Evolutionary conservation across 2,329 filamentous ascomycete genomes (phyloP).

Genomic region (Pestalotiopsis sp.): DNA sequence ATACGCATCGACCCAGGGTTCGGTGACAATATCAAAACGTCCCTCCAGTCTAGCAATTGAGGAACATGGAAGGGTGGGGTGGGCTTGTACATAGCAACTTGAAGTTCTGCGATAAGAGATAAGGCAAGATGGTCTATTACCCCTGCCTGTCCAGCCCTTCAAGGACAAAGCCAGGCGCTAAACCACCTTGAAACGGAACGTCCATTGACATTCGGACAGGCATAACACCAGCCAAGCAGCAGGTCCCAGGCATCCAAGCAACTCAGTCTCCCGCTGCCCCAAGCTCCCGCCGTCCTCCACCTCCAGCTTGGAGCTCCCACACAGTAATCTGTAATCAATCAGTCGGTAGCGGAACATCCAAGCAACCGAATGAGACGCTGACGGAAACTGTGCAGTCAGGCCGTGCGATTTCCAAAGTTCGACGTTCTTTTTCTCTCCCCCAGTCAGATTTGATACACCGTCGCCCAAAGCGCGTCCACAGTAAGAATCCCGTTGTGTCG

Average conservation of each 20-base stretch:
- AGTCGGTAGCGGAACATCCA: conserved; percentile 5
- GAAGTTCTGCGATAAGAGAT: not conserved
- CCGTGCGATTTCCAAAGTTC: conserved; percentile 10
- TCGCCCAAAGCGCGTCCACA: conserved; percentile 12
- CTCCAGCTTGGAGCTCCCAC: no score
- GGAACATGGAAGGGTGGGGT: not conserved
- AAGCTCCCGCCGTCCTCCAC: no score
- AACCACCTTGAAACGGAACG: no score
- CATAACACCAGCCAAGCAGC: no score
- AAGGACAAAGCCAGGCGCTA: no score
- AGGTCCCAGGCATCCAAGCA: no score
- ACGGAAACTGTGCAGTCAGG: conserved; percentile 13
- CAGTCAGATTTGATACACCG: conserved; percentile 5
- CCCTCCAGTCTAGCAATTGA: not conserved
- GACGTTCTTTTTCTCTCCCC: conserved; percentile 8
- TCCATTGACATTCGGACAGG: no score
- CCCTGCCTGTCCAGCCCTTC: no score
- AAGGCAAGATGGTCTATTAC: no score
- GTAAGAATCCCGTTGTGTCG: conserved; percentile 14
- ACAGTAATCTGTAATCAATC: not conserved
- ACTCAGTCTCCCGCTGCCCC: no score
- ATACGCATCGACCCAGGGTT: not conserved
- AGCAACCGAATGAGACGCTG: conserved; percentile 1
- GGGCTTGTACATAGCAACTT: not conserved
- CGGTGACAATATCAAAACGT: no score